Evolutionary conservation across 495 filamentous ascomycete genomes (phyloP).

Genomic region (Aspergillus bertholletiae): DNA sequence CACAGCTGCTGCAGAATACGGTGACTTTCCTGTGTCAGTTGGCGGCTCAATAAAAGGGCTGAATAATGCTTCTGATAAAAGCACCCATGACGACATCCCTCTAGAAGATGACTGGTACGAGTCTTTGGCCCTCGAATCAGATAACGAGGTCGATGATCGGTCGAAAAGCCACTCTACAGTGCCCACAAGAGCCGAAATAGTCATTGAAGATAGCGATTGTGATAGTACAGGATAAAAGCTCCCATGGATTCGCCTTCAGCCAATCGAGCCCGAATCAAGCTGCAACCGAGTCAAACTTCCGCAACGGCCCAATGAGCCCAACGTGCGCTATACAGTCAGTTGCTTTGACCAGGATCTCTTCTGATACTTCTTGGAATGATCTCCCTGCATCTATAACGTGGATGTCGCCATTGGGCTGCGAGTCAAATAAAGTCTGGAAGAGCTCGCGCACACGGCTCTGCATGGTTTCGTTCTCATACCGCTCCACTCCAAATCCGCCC

Average conservation of each 20-base stretch:
- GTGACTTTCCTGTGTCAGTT: conserved; percentile 2
- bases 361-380: conserved; percentile 53
- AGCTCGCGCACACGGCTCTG: conserved; percentile 73
- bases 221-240: conserved; percentile 30
- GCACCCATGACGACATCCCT: conserved; percentile 29
- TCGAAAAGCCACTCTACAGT: conserved; percentile 11
- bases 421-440: conserved; percentile 52
- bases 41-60: not conserved
- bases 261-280: conserved; percentile 12
- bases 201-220: conserved; percentile 63
- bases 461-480: conserved; percentile 84
- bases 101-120: conserved; percentile 36
- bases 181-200: conserved; percentile 29
- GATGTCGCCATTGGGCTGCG: conserved; percentile 35
- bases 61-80: conserved; percentile 9
- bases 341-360: conserved; percentile 55
- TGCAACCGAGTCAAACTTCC: conserved; percentile 39
- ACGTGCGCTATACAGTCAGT: conserved; percentile 41
- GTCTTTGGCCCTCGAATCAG: conserved; percentile 32
- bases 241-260: not conserved
- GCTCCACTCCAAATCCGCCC: conserved; percentile 82
- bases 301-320: conserved; percentile 33
- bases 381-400: conserved; percentile 49
- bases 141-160: conserved; percentile 20
- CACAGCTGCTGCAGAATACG: conserved; percentile 1